These are phyloP conservation scores for Clonostachys rhizophaga DNA, from an alignment of 2,329 filamentous ascomycete genomes.

Conservation along the genomic window DNA sequence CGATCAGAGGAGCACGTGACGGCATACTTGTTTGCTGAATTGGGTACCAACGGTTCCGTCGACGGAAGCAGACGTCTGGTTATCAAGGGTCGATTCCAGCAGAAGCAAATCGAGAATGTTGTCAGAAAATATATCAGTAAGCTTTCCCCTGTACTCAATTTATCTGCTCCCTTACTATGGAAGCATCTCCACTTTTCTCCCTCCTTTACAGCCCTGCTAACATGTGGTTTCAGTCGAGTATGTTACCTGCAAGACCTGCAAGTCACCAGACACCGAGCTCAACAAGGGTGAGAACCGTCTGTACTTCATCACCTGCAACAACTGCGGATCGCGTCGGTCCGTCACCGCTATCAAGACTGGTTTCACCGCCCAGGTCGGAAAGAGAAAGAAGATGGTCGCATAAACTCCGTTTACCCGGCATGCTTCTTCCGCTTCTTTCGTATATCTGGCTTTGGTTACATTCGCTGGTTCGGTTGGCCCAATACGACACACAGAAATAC, in stretches of 20 bases:
- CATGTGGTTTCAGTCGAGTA: conserved; percentile 66
- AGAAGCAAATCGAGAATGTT: conserved; percentile 98
- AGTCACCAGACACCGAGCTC: conserved; percentile 89
- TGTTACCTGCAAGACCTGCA: conserved; percentile 98
- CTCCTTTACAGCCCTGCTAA: conserved; percentile 15
- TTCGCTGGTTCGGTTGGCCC: too few species aligned
- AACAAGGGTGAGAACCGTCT: conserved; percentile 99
- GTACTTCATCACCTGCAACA: conserved; percentile 96
- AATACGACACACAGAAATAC: too few species aligned
- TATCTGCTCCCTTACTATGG: not conserved
- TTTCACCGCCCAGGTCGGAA: conserved; percentile 99
- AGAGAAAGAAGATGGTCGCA: conserved; percentile 82
- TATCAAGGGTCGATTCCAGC: conserved; percentile 99
- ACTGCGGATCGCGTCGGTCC: conserved; percentile 75
- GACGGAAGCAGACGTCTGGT: conserved; percentile 90
- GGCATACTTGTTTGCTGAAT: conserved; percentile 92
- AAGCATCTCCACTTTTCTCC: not conserved
- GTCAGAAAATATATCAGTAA: conserved; percentile 89
- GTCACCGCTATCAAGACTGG: conserved; percentile 99
- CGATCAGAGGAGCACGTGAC: conserved; percentile 96
- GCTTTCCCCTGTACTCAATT: conserved; percentile 19
- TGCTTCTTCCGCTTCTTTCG: not conserved
- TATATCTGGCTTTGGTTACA: too few species aligned
- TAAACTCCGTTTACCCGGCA: not conserved
- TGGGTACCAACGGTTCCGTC: conserved; percentile 94